These are phyloP conservation scores for Fusarium palustre DNA, from an alignment of 2,329 filamentous ascomycete genomes.

Conservation along the genomic window DNA sequence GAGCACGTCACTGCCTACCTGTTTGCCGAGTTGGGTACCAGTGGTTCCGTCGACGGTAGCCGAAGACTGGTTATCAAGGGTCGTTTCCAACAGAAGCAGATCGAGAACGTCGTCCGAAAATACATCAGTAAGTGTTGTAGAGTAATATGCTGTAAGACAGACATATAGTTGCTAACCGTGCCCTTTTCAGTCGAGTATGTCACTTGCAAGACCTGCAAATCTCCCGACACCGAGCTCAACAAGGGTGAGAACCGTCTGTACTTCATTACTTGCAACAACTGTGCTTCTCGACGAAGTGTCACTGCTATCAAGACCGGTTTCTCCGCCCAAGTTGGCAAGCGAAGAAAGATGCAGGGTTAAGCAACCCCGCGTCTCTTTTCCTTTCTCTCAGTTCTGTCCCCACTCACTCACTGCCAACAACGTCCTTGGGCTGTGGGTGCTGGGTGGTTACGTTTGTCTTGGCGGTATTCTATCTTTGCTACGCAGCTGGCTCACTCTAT, in stretches of 20 bases:
- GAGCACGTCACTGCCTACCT: slow-evolving; percentile 98
- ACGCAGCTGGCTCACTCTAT: slow-evolving; percentile 8
- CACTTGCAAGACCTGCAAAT: slow-evolving; percentile 98
- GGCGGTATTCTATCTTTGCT: slow-evolving; percentile 22
- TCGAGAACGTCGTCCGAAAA: slow-evolving; percentile 95
- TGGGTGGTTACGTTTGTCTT: slow-evolving; percentile 20
- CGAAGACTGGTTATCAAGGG: slow-evolving; percentile 97
- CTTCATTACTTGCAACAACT: slow-evolving; percentile 95
- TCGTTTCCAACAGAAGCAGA: slow-evolving; percentile 99
- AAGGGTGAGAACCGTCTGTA: slow-evolving; percentile 99
- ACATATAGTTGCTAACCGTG: slow-evolving; percentile 47
- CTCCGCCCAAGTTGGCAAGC: slow-evolving; percentile 98
- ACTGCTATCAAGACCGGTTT: slow-evolving; percentile 99
- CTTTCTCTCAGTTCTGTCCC: slow-evolving; percentile 16
- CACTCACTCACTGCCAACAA: slow-evolving; percentile 4
- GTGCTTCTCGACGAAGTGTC: slow-evolving; percentile 85
- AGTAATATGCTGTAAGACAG: neutral
- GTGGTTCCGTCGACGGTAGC: slow-evolving; percentile 92
- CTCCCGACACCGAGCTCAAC: slow-evolving; percentile 93
- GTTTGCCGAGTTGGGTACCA: slow-evolving; percentile 98
- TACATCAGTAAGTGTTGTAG: slow-evolving; percentile 81
- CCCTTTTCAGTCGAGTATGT: slow-evolving; percentile 83
- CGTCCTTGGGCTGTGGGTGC: slow-evolving; percentile 17
- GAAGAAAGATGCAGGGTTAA: slow-evolving; percentile 93
- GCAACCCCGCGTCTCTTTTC: slow-evolving; percentile 16